Base-by-base conservation (phyloP, 2,329 filamentous ascomycete genomes). In the Plectosphaerella sp. region DNA sequence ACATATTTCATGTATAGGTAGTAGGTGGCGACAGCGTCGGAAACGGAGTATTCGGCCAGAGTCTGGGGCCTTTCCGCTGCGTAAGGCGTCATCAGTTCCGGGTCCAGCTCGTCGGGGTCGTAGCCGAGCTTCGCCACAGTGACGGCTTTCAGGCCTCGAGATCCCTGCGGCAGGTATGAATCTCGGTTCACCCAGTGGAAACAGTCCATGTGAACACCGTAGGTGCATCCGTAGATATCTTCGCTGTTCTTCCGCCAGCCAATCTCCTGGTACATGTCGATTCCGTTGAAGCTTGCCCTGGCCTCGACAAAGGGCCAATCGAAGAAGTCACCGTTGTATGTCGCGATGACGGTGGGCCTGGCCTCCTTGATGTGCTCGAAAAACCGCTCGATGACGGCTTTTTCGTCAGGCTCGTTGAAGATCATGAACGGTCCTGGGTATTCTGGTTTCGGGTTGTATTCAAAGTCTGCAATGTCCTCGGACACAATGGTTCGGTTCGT, bases 281-380 rank as follows among this genome's bases (percentile, higher is more conserved):
- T 97, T 28, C 95, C 94, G 61, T 95, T 87, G 58, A 97, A 82
- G 65, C 91, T 95, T 25, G 95, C 91, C 72, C 94, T 81, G 45
- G 94, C 85, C 74, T 99, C 94, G 22, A 99, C 91, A 65, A 95
- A 99, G 0, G 94, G 93, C 94, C 94, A 99, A 86, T 99, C 94
- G 85, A 99, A 99, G 69, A 99, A 99, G 75, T 99, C 94, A 74
- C 94, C 94, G 90, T 99, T 99, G 79, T 99, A 99, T n/a, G 94
- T 99, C 36, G 95, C 93, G 67, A 99, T 99, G 52, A 99, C 93
- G 0, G 92, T 97, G 1, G 94, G 94, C 54, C 88, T 84, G 1
- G 91, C 91, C 67, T 96, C 91, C 64, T 99, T 97, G 70, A 99
- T 88, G 68, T 97, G 94, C 41, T 89, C 78, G 64, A 99, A 97